Base-by-base conservation (phyloP, 1,284 basidiomycete genomes). In the Trichosporon inkin region DNA sequence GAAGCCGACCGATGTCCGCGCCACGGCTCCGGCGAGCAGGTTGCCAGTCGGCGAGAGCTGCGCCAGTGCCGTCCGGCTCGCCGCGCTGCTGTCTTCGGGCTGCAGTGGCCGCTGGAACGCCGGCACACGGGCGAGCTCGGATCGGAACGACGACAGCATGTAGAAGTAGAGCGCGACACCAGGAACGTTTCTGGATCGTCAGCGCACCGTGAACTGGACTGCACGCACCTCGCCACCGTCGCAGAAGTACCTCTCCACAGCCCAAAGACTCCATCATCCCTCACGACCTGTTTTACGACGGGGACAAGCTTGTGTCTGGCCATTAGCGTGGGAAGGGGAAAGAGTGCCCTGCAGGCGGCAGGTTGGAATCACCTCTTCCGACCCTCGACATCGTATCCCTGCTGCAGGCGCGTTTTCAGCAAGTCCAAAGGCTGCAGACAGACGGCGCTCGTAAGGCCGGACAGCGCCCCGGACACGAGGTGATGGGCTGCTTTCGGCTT, bases 121-220 rank as follows among this genome's bases (percentile, higher is more conserved):
- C n/a, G 70, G 69, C 38, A 72, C 58, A 19, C 55, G 65, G 11
- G 70, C 65, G 35, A 76, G 66, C 82, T 76, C 73, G 89, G 88
- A 81, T 10, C 93, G 86, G 44, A 94, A 80, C 63, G 90, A 85
- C 10, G 88, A 90, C 40, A 96, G 81, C 53, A 86, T 83, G 10
- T 93, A 91, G 81, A 96, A 91, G 80, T 96, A 96, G 56, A 94
- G 77, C 2, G 92, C 92, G 10, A 96, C 90, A 7, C 93, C 93
- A 0, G 94, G 94, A 2, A 96, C 87, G 72, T 95, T 96, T 47
- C 92, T 93, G 68, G 22, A 10, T 16, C 3, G 22, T 38, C 36
- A 38, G 36, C 36, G 13, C 36, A 6, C 6, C 36, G 36, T 5
- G 3, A 32, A 8, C 28, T 32, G 28, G 28, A 5, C 28, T 32